Evolutionary conservation across 345 rosid species (phyloP).

Genomic region (Jatropha curcas): DNA sequence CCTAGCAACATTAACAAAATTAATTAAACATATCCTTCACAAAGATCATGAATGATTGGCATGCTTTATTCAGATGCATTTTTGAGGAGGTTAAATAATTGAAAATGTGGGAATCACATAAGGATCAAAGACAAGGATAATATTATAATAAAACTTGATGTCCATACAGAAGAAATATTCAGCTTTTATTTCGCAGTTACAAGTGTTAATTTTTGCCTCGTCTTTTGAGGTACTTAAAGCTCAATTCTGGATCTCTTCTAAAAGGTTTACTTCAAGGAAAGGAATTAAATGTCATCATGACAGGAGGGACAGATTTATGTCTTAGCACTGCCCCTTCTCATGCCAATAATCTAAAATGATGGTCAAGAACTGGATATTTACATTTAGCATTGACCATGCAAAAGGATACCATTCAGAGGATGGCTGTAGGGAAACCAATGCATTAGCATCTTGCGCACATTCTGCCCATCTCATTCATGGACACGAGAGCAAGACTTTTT

Average conservation of each 20-base stretch:
- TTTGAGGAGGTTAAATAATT: not conserved
- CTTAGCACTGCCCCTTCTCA: not conserved
- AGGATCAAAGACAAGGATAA: not conserved
- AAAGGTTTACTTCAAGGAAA: not conserved
- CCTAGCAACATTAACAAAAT: slow-evolving; percentile 39
- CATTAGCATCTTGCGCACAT: not conserved
- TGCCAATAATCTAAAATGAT: not conserved
- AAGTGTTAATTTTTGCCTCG: not conserved
- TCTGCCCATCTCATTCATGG: not conserved
- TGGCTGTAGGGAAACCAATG: not conserved
- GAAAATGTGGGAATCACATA: not conserved
- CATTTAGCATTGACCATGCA: not conserved
- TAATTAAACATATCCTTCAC: not conserved
- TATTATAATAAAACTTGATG: not conserved
- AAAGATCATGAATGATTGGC: not conserved
- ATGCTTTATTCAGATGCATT: not conserved
- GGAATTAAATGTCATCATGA: not conserved
- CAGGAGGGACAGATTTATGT: not conserved
- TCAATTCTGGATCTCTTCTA: not conserved
- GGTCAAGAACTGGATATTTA: not conserved
- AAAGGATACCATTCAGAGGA: too few relatives aligned
- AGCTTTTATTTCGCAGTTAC: not conserved
- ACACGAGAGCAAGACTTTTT: not conserved
- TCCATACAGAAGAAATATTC: not conserved
- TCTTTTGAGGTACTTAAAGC: not conserved